Conservation (phyloP, 2,329 filamentous ascomycete species). For the Colletotrichum sp. region DNA sequence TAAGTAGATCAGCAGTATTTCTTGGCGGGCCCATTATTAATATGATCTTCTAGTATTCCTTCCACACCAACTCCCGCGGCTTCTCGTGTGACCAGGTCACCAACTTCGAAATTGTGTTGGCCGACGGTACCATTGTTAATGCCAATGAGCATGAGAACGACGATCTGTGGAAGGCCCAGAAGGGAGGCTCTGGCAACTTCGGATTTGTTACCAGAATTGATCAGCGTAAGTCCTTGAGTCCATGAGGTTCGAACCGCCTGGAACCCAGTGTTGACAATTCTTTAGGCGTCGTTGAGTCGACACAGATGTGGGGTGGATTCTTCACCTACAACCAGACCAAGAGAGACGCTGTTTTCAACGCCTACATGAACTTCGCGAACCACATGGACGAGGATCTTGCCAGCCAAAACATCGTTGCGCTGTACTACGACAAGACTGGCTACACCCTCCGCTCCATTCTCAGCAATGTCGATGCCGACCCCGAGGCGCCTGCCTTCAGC, state of each 20-base stretch:
- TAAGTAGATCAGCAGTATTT: background rate
- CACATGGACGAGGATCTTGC: conserved; percentile 28
- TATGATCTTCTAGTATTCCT: conserved; percentile 25
- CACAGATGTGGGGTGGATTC: conserved; percentile 32
- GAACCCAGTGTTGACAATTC: background rate
- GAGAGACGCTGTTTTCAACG: conserved; percentile 27
- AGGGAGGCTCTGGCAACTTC: conserved; percentile 51
- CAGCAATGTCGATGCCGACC: conserved; percentile 29
- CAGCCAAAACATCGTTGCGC: conserved; percentile 32
- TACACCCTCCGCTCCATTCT: conserved; percentile 27
- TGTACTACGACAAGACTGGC: conserved; percentile 23
- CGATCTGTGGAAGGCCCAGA: conserved; percentile 50
- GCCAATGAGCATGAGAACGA: conserved; percentile 39
- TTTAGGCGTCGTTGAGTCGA: conserved; percentile 9
- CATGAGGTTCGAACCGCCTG: background rate
- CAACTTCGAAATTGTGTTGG: conserved; percentile 50
- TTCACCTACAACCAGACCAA: conserved; percentile 28
- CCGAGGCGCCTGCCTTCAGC: conserved; percentile 26
- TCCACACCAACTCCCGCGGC: conserved; percentile 35
- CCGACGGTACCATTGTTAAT: conserved; percentile 43
- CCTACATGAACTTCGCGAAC: conserved; percentile 31
- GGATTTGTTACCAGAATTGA: conserved; percentile 39
- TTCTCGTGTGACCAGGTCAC: conserved; percentile 47
- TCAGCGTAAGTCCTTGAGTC: background rate
- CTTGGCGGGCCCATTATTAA: background rate